Conservation (phyloP, 1,284 basidiomycete genomes). For the Irpex sp. region DNA sequence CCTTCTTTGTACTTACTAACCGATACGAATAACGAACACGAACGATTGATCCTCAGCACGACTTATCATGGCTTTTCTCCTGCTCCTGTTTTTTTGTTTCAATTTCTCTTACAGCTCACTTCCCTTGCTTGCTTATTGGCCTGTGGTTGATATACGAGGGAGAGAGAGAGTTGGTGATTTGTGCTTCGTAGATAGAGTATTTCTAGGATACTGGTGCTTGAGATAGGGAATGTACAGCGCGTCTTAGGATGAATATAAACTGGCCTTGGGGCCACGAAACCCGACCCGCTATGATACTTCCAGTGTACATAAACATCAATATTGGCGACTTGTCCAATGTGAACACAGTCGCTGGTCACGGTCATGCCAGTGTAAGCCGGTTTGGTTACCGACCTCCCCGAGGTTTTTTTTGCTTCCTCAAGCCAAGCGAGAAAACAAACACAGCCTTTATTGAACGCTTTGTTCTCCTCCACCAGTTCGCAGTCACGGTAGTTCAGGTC, state of each 20-base stretch:
- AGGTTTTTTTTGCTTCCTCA: too few species aligned
- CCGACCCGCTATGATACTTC: not conserved
- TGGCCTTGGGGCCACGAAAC: slow-evolving; percentile 8
- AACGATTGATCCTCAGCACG: slow-evolving; percentile 24
- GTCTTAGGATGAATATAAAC: not conserved
- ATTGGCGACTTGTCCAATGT: too few species aligned
- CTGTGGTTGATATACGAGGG: slow-evolving; percentile 2
- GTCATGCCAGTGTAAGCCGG: too few species aligned
- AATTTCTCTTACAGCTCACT: slow-evolving; percentile 17
- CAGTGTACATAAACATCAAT: too few species aligned
- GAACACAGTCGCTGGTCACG: too few species aligned
- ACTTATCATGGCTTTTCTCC: not conserved
- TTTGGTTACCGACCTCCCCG: too few species aligned
- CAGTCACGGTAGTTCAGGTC: too few species aligned
- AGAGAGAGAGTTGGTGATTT: not conserved
- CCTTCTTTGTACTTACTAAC: slow-evolving; percentile 6
- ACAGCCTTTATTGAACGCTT: not conserved
- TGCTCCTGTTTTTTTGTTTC: not conserved
- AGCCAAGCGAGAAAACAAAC: not conserved
- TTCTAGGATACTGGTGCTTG: not conserved
- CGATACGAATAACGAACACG: slow-evolving; percentile 15
- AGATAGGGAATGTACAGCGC: slow-evolving; percentile 3
- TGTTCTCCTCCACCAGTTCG: too few species aligned
- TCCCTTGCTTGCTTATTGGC: slow-evolving; percentile 3
- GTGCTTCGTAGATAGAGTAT: slow-evolving; percentile 8